Evolutionary conservation across 1,139 yeast genomes (phyloP).

Genomic region (Kodamaea anthophila): DNA sequence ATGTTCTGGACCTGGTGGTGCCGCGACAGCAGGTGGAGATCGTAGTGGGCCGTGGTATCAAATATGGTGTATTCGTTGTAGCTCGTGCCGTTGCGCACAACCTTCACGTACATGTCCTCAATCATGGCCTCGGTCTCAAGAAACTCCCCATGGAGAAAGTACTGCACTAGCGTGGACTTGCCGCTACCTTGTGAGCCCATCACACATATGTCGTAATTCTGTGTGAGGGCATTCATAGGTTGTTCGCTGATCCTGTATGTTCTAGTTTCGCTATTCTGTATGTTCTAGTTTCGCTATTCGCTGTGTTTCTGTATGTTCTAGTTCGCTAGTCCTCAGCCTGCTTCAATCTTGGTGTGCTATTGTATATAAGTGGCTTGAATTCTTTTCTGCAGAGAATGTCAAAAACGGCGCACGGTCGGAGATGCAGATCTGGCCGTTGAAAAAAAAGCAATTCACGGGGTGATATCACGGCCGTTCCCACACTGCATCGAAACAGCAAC

Average conservation of each 20-base stretch:
- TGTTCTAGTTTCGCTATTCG: no score
- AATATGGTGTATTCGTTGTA: constrained; percentile 24
- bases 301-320: no score
- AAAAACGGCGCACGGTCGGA: no score
- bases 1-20: constrained; percentile 26
- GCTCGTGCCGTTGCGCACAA: constrained; percentile 11
- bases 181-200: constrained; percentile 27
- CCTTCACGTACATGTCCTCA: constrained; percentile 29
- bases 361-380: no score
- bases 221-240: constrained; percentile 1
- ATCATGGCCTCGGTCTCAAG: constrained; percentile 18
- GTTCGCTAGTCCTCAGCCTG: no score
- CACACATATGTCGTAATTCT: constrained; percentile 26
- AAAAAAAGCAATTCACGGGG: no score
- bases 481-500: no score
- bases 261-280: neutral
- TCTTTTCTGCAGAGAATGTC: no score
- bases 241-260: neutral
- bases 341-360: no score
- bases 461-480: no score
- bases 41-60: constrained; percentile 21
- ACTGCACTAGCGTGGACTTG: constrained; percentile 24
- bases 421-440: no score
- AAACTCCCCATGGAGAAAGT: constrained; percentile 19
- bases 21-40: constrained; percentile 23